phyloP scores from a whole-genome alignment of 2,329 filamentous ascomycete species.

The Aureobasidium sp. region DNA sequence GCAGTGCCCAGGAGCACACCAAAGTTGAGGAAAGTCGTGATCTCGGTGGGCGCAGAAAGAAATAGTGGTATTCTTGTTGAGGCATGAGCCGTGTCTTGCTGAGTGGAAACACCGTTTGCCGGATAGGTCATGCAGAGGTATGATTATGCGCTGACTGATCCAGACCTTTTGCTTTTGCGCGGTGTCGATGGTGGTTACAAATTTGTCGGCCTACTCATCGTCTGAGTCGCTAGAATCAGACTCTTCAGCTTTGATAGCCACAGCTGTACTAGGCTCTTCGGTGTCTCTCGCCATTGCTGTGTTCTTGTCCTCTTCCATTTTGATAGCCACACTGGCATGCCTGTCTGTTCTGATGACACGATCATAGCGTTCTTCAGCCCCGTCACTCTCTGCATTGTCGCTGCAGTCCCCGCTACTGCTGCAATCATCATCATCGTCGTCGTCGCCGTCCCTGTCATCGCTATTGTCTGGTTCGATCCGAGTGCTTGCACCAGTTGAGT shows the following conservation, averaged over 20 bases:
- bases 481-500: too few species aligned
- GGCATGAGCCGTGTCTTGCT: neutral
- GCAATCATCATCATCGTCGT: too few species aligned
- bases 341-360: neutral
- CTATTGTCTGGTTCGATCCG: too few species aligned
- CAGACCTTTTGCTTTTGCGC: neutral
- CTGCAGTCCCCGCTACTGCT: too few species aligned
- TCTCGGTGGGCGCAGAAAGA: neutral
- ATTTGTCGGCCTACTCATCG: neutral
- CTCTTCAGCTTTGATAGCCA: neutral
- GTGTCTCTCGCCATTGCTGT: too few species aligned
- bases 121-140: neutral
- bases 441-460: too few species aligned
- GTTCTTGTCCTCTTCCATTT: neutral
- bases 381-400: too few species aligned
- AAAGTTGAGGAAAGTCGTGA: neutral
- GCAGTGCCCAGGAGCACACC: neutral
- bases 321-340: neutral
- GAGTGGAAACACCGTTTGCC: neutral
- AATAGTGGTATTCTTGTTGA: neutral
- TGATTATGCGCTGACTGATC: fast-evolving
- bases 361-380: neutral
- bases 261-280: too few species aligned
- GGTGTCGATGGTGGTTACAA: neutral
- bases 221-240: neutral